Base-by-base conservation (phyloP, 2,329 filamentous ascomycete species). In the Sporothrix globosa region DNA sequence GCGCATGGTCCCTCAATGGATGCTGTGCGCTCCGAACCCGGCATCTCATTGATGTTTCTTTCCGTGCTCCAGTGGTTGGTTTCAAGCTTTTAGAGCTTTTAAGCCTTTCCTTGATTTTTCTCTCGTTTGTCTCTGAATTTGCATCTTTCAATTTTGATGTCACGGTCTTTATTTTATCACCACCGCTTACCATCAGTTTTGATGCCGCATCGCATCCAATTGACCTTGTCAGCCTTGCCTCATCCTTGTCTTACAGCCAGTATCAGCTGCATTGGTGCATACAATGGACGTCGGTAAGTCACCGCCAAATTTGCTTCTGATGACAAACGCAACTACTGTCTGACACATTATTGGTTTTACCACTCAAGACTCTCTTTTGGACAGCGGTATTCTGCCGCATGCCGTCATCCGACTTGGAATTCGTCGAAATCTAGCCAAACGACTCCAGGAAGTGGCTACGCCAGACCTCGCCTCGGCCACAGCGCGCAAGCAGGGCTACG, bases 321-420 rank as follows among this genome's bases (percentile, higher is more conserved):
- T 17, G n/a, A 24, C 17, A 1, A 3, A 39, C 39, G 7, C 17
- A 44, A 4, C 9, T 5, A 14, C 24, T 44, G 24, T 6, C 6
- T 17, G 44, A 27, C n/a, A 19, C n/a, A 17, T 2, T 10, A 5
- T 6, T 27, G 13, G 19, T 60, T 11, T 2, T 21, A 5, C 19
- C 27, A 4, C 14, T 4, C 21, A 17, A 73, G 87, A 89, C 76
- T 84, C 82, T 79, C 79, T 91, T 71, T 83, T 91, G 50, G 89
- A 92, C 77, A 82, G 83, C 73, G 90, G 89, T 72, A 89, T 89
- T 76, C 82, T 92, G 41, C 90, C 90, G 3, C 84, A 88, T 72
- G 77, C 84, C 13, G 75, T 91, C 34, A 88, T 91, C 74, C 87
- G 89, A 21, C 76, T 87, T 21, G 89, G 89, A 19, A 91, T 92